Base-by-base conservation (phyloP, 2,329 filamentous ascomycete species). In the Fusarium beomiforme region DNA sequence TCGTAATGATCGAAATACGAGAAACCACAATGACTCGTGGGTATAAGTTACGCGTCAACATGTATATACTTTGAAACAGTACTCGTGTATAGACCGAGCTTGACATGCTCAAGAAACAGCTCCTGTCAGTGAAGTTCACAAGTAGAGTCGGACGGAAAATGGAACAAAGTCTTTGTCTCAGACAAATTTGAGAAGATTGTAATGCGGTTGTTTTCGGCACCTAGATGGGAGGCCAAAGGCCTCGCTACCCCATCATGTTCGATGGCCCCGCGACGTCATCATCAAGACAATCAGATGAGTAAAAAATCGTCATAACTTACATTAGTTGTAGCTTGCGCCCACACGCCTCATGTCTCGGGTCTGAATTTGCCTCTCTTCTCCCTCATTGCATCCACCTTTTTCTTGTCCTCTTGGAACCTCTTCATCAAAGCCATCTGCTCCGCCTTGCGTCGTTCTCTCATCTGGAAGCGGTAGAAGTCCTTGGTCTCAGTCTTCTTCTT, bases 401-500 rank as follows among this genome's bases (percentile, higher is more conserved):
- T 89, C 83, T 86, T 88, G 82, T 95, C 93, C 79, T 92, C 89
- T 79, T 94, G 91, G 81, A 96, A 96, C 71, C 88, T 87, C 81
- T 82, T 90, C 71, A 93, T 82, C 80, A 96, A 78, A 64, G 90
- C 87, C 49, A 88, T 85, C 79, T 93, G 92, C 75, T 90, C 87
- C 76, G 89, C 88, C 85, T 96, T 96, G 82, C 91, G 89, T 83
- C 89, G 90, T 84, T 96, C 92, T 49, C 93, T 84, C 71, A 89
- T 87, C 85, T 97, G 93, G 86, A 95, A 97, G 64, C 93, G 86
- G 80, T 97, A 97, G 78, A 97, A 97, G 80, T 93, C 91, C 65
- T 88, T 88, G 75, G 89, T 84, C 51, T 90, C 89, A 39, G 86
- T 85, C 77, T 87, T 89, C 84, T 88, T 91, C 82, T 87, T 84